Evolutionary conservation across 2,329 filamentous ascomycete genomes (phyloP).

Genomic region (Cytospora schulzeri): DNA sequence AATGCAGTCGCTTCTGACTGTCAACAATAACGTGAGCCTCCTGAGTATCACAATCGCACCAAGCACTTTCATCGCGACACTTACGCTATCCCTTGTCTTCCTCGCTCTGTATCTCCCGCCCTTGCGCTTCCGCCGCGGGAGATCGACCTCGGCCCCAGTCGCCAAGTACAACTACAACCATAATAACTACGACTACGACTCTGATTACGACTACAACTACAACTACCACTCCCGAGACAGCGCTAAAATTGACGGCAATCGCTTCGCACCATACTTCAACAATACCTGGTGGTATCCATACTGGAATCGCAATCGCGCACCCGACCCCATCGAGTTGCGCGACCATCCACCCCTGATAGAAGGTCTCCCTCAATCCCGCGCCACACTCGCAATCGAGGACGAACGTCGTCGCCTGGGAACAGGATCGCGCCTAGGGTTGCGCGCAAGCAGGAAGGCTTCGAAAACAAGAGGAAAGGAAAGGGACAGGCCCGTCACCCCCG

Average conservation of each 20-base stretch:
- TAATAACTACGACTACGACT: slow-evolving; percentile 6
- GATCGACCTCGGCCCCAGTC: slow-evolving; percentile 4
- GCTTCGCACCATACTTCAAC: slow-evolving; percentile 20
- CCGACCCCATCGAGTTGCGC: slow-evolving; percentile 29
- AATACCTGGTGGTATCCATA: slow-evolving; percentile 19
- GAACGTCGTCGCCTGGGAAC: slow-evolving; percentile 16
- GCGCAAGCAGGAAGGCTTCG: slow-evolving; percentile 28
- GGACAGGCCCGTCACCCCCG: slow-evolving; percentile 26
- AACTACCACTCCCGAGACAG: slow-evolving; percentile 1
- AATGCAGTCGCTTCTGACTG: slow-evolving; percentile 62
- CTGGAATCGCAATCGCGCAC: slow-evolving; percentile 22
- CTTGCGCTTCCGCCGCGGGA: slow-evolving; percentile 25
- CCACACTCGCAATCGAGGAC: slow-evolving; percentile 24
- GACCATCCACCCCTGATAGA: slow-evolving; percentile 29
- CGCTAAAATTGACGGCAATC: not conserved
- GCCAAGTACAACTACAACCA: slow-evolving; percentile 14
- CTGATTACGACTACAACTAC: not conserved
- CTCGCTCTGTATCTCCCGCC: slow-evolving; percentile 50
- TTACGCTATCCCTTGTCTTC: slow-evolving; percentile 54
- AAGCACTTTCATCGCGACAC: slow-evolving; percentile 56
- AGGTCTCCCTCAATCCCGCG: slow-evolving; percentile 25
- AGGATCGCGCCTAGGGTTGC: slow-evolving; percentile 25
- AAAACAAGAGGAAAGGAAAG: slow-evolving; percentile 32
- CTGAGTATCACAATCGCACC: slow-evolving; percentile 61
- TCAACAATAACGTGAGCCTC: slow-evolving; percentile 64